Evolutionary conservation across 2,329 filamentous ascomycete genomes (phyloP), one percentile per base, ranked within the genome.

Genomic region (Trichoderma afroharzianum): DNA sequence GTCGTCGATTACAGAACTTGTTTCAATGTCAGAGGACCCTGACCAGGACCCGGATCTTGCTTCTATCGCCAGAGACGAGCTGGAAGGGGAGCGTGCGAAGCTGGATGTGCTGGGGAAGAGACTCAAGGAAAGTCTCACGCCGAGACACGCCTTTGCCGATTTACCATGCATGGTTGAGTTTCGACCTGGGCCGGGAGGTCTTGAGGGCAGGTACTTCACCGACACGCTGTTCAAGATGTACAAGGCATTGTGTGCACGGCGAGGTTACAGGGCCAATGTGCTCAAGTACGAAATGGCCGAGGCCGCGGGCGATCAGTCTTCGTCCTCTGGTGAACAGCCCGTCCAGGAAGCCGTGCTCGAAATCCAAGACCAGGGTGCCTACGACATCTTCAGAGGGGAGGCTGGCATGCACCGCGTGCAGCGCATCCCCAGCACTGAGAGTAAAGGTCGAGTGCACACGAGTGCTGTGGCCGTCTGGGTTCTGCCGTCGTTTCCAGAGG

Each of bases 331-430:
- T 63, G 92, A 94, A 74, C 83, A 88, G 30, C 91, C 93, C 7
- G 85, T 98, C 3, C 90, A 92, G 70, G 96, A 98, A 83, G 96
- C 93, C 8, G 90, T 99, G 28, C 86, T 99, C 30, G 94, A 98
- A 80, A 85, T 99, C 43, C 88, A 91, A 72, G 88, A 90, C 63
- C 83, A 88, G 1, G 93, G 93, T 33, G 91, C 94, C 26, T 99
- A 97, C 81, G 93, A 92, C 72, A 78, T 89, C 2, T 89, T 99
- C 77, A 89, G 95, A 73, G 91, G 91, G 76, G 96, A 99, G 82
- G 93, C 95, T 3, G 96, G 96, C 36, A 96, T 99, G 75, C 96
- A 99, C 80, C 90, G 96, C 32, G 96, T 99, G 0, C 96, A 99
- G 84, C 90, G 96, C 30, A 91, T 99, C 4, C 96, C 96, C 1